A percentile compares a stretch with the other conserved stretches of the same genome.
phyloP scores from a whole-genome alignment of 441 rosid genomes.

The Cnidoscolus chayamansa region DNA sequence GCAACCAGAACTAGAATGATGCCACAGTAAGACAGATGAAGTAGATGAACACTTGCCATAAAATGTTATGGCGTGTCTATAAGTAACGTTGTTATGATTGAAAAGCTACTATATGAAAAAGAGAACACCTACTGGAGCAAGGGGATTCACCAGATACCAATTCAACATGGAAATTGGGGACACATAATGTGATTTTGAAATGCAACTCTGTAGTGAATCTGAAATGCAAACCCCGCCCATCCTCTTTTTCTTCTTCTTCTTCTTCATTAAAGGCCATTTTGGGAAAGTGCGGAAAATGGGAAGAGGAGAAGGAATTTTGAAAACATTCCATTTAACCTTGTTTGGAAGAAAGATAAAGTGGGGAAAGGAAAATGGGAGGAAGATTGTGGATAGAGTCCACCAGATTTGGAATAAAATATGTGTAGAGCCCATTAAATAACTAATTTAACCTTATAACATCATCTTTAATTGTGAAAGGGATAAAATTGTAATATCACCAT shows the following conservation, averaged over 20 bases:
- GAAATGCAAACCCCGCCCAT: not conserved
- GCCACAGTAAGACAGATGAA: not conserved
- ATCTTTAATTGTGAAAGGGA: too few relatives aligned
- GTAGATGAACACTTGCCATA: not conserved
- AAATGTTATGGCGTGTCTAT: not conserved
- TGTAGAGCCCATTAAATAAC: too few relatives aligned
- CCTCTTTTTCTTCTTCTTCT: not conserved
- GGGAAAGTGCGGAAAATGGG: too few relatives aligned
- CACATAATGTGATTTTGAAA: not conserved
- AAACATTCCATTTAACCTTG: too few relatives aligned
- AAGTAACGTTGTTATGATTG: not conserved
- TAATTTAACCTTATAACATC: too few relatives aligned
- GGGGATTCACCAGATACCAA: not conserved
- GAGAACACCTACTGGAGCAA: not conserved
- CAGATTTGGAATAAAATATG: too few relatives aligned
- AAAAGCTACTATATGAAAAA: not conserved
- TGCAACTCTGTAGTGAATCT: not conserved
- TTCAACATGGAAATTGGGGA: not conserved
- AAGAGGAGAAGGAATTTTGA: too few relatives aligned
- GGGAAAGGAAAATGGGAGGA: too few relatives aligned
- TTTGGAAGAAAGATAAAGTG: too few relatives aligned
- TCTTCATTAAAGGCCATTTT: too few relatives aligned
- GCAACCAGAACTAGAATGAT: not conserved
- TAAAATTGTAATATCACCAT: too few relatives aligned
- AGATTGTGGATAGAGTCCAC: too few relatives aligned